Evolutionary conservation across 441 rosid genomes (phyloP).

Genomic region (Biscutella laevigata): DNA sequence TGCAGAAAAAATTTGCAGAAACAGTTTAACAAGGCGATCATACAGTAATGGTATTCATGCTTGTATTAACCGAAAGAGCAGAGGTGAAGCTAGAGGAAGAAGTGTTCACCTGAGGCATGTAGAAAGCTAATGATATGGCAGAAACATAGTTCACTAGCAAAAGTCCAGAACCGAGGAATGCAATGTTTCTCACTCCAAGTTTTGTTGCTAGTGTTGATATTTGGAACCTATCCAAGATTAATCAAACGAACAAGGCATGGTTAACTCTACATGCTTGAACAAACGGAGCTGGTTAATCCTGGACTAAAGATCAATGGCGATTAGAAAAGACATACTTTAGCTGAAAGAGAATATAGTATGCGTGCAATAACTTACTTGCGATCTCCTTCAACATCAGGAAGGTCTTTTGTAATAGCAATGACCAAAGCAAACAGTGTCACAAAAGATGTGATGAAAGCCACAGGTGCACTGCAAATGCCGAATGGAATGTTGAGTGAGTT

Average conservation of each 20-base stretch:
- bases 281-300: neutral
- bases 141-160: conserved; percentile 69
- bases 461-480: conserved; percentile 61
- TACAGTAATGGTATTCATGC: neutral
- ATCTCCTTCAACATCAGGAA: conserved; percentile 95
- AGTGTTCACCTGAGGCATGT: conserved; percentile 75
- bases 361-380: conserved; percentile 56
- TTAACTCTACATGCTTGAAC: neutral
- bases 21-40: conserved; percentile 4
- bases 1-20: neutral
- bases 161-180: conserved; percentile 82
- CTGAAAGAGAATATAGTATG: neutral
- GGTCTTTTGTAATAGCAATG: conserved; percentile 93
- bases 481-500: neutral
- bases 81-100: conserved; percentile 16
- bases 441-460: conserved; percentile 88
- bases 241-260: neutral
- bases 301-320: neutral
- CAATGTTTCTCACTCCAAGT: conserved; percentile 89
- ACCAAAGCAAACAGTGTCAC: conserved; percentile 86
- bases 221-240: conserved; percentile 47
- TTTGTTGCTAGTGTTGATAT: conserved; percentile 86
- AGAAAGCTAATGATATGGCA: conserved; percentile 65
- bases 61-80: neutral
- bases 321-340: neutral